Percentiles rank a stretch among this genome's conserved stretches.
Evolutionary conservation across 129 eudicot genomes (phyloP).

Genomic region (Heracleum sosnowskyi): DNA sequence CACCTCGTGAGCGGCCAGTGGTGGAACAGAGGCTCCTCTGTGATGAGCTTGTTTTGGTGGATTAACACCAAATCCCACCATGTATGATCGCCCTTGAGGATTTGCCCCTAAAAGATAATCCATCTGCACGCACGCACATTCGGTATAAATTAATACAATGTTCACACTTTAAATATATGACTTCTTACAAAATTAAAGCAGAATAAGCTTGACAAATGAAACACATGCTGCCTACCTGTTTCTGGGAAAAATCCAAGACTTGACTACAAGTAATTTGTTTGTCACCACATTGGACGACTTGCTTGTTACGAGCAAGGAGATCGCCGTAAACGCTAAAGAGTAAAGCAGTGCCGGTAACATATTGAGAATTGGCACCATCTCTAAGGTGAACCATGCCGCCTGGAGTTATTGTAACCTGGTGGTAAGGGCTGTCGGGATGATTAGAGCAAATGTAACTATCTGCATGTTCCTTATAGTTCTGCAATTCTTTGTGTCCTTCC

Average conservation of each 20-base stretch:
- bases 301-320: slow-evolving; percentile 42
- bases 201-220: not conserved
- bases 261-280: slow-evolving; percentile 29
- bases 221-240: slow-evolving; percentile 39
- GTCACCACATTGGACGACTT: slow-evolving; percentile 47
- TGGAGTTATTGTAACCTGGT: slow-evolving; percentile 53
- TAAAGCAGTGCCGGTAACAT: slow-evolving; percentile 63
- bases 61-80: slow-evolving; percentile 79
- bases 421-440: slow-evolving; percentile 62
- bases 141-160: too few species aligned
- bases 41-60: slow-evolving; percentile 86
- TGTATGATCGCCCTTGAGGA: slow-evolving; percentile 62
- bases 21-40: slow-evolving; percentile 82
- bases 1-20: slow-evolving; percentile 6
- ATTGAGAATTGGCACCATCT: slow-evolving; percentile 87
- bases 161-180: not conserved
- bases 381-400: slow-evolving; percentile 73
- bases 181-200: not conserved
- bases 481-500: slow-evolving; percentile 49
- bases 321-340: slow-evolving; percentile 68
- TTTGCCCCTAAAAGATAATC: slow-evolving; percentile 72
- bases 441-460: slow-evolving; percentile 58
- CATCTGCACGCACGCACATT: slow-evolving; percentile 45
- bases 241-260: slow-evolving; percentile 50
- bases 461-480: slow-evolving; percentile 43